Evolutionary conservation across 2,329 filamentous ascomycete genomes (phyloP).

Genomic region (Monosporascus sp.): DNA sequence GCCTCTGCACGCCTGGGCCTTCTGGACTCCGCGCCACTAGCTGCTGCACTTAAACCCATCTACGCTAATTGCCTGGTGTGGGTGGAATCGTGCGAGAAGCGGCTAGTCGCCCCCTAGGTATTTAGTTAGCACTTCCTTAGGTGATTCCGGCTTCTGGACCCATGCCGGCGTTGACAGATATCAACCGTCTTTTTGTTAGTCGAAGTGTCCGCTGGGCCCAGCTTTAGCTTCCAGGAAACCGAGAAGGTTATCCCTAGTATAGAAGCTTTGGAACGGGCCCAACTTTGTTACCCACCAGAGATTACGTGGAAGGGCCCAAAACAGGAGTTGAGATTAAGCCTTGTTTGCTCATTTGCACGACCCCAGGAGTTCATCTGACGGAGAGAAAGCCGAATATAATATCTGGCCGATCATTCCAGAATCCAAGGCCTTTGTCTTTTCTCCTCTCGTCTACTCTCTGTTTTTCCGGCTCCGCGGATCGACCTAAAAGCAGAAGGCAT

Average conservation of each 20-base stretch:
- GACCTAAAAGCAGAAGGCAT: neutral
- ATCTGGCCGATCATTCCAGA: too few species aligned
- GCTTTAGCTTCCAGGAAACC: too few species aligned
- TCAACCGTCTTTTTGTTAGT: neutral
- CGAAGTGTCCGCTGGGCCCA: too few species aligned
- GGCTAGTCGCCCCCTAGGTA: neutral
- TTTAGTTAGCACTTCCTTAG: neutral
- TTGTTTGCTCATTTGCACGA: too few species aligned
- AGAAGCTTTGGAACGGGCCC: neutral
- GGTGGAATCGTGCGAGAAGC: neutral
- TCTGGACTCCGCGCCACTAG: neutral
- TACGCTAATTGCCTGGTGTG: neutral
- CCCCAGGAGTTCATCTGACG: too few species aligned
- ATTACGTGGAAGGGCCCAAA: neutral
- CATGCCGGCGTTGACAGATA: too few species aligned
- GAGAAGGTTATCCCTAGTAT: too few species aligned
- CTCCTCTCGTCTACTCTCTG: neutral
- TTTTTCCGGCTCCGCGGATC: neutral
- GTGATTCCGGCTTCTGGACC: too few species aligned
- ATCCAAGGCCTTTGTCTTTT: neutral
- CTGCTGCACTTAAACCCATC: neutral
- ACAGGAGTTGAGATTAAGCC: neutral
- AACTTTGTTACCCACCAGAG: neutral
- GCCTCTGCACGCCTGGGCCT: neutral
- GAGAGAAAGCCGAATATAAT: too few species aligned